phyloP scores from a whole-genome alignment of 2,329 filamentous ascomycete genomes.

The Nemania abortiva region DNA sequence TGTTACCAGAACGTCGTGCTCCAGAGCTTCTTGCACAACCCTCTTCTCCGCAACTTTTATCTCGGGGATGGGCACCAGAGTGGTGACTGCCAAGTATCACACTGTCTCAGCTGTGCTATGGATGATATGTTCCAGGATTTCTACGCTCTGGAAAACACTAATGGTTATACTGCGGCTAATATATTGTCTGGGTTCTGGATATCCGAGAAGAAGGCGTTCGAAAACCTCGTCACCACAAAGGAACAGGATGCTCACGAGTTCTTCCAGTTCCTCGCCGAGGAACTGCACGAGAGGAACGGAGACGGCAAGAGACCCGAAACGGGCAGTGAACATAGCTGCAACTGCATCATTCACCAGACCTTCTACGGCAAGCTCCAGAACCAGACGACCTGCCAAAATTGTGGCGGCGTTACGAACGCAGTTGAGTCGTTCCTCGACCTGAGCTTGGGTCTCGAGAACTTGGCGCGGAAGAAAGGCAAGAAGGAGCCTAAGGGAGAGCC shows the following conservation, averaged over 20 bases:
- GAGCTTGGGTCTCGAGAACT: conserved; percentile 83
- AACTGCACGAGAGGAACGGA: conserved; percentile 85
- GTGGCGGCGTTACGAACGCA: conserved; percentile 82
- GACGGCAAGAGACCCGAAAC: conserved; percentile 73
- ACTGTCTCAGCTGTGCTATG: conserved; percentile 78
- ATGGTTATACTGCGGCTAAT: conserved; percentile 90
- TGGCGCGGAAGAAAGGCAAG: conserved; percentile 74
- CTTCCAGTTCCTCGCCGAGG: conserved; percentile 94
- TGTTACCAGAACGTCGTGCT: conserved; percentile 98
- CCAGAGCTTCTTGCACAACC: conserved; percentile 93
- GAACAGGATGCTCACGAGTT: conserved; percentile 98
- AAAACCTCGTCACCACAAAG: conserved; percentile 87
- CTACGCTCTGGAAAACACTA: conserved; percentile 79
- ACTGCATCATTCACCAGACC: conserved; percentile 92
- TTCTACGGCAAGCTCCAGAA: conserved; percentile 94
- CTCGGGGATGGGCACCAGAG: conserved; percentile 89
- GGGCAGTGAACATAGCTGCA: conserved; percentile 75
- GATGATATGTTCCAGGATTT: conserved; percentile 81
- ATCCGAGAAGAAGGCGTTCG: conserved; percentile 77
- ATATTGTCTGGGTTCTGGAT: conserved; percentile 93
- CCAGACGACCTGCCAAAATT: conserved; percentile 91
- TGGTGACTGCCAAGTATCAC: conserved; percentile 73
- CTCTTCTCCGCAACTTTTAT: conserved; percentile 90
- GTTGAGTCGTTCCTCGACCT: conserved; percentile 93
- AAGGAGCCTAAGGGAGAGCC: conserved; percentile 63